Percentiles rank a stretch among this genome's conserved stretches.
Conservation (phyloP, 2,329 filamentous ascomycete genomes). For the Penicillium sp. region DNA sequence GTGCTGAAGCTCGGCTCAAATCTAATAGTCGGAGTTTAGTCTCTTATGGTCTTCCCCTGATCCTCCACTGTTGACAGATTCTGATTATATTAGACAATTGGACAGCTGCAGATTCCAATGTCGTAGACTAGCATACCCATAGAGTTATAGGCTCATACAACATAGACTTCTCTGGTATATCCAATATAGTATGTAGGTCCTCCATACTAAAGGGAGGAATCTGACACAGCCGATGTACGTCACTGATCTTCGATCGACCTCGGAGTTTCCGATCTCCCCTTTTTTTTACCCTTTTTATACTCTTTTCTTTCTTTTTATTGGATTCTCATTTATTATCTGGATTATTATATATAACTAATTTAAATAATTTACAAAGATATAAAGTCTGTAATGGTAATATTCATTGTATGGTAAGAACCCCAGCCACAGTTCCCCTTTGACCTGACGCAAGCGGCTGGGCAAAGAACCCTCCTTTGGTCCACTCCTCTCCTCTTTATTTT, state of each 20-base stretch:
- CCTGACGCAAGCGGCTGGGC: constrained; percentile 31
- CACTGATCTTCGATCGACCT: constrained; percentile 24
- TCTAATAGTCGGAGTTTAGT: constrained; percentile 2
- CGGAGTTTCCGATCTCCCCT: constrained; percentile 14
- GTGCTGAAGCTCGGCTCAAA: constrained; percentile 5
- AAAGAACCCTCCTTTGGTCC: constrained; percentile 6
- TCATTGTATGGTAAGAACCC: constrained; percentile 4
- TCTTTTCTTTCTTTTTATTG: not conserved
- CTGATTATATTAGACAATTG: not conserved
- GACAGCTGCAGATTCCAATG: not conserved
- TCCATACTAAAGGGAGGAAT: not conserved
- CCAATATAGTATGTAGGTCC: not conserved
- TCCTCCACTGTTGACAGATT: not conserved
- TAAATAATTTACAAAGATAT: not conserved
- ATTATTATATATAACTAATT: not conserved
- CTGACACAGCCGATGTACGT: constrained; percentile 11
- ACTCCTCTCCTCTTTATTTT: constrained; percentile 6
- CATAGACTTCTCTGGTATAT: not conserved
- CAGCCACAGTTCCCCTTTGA: constrained; percentile 26
- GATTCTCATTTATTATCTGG: not conserved
- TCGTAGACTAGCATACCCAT: not conserved
- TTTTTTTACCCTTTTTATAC: not conserved
- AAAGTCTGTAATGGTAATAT: constrained; percentile 2
- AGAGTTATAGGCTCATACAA: not conserved
- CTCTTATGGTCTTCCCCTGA: not conserved